Conservation (phyloP, 495 filamentous ascomycete species). For the Penicillium soppii region DNA sequence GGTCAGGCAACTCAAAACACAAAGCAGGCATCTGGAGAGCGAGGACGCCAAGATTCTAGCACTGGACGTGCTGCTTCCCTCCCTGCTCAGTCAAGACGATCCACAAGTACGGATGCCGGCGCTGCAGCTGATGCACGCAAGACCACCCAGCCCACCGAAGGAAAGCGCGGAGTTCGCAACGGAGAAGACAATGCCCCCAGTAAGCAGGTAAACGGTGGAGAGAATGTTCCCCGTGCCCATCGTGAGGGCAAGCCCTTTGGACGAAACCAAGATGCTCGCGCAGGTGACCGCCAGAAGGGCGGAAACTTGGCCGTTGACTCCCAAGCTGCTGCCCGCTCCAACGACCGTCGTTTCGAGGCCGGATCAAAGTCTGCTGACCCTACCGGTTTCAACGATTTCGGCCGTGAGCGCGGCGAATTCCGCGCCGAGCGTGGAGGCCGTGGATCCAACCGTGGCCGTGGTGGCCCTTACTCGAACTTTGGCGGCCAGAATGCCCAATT, state of each 20-base stretch:
- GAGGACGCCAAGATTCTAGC: conserved; percentile 40
- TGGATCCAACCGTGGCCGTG: conserved; percentile 54
- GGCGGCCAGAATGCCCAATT: conserved; percentile 46
- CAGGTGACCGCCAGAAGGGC: conserved; percentile 29
- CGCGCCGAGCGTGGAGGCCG: conserved; percentile 52
- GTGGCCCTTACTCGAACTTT: conserved; percentile 40
- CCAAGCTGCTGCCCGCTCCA: conserved; percentile 30
- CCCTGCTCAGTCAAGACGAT: conserved; percentile 40
- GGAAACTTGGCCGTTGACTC: conserved; percentile 36
- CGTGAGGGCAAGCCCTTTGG: conserved; percentile 36
- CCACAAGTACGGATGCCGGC: conserved; percentile 35
- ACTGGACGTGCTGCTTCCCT: conserved; percentile 41
- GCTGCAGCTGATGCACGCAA: conserved; percentile 35
- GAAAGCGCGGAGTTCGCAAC: conserved; percentile 33
- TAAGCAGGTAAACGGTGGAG: conserved; percentile 29
- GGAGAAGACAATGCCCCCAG: conserved; percentile 32
- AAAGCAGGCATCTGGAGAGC: conserved; percentile 38
- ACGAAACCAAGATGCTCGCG: conserved; percentile 36
- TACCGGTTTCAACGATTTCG: conserved; percentile 36
- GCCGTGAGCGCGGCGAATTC: conserved; percentile 47
- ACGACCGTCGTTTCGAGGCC: conserved; percentile 39
- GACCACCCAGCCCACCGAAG: conserved; percentile 29
- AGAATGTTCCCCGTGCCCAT: conserved; percentile 30
- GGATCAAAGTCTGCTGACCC: conserved; percentile 42
- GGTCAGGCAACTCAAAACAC: conserved; percentile 27